Base-by-base conservation (phyloP, 73 alveolate genomes). In the Blepharisma stoltei region DNA sequence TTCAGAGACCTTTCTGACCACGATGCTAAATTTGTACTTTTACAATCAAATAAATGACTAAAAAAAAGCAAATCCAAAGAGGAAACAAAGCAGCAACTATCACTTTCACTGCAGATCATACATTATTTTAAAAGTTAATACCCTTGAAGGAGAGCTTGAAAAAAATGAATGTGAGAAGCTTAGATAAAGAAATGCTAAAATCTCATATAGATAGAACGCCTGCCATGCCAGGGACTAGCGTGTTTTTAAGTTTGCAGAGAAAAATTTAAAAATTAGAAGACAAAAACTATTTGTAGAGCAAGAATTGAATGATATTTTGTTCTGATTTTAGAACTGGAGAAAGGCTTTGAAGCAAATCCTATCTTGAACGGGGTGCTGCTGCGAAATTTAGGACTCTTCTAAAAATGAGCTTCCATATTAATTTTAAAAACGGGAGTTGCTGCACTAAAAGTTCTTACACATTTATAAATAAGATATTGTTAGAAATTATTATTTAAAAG, bases 251-350 rank as follows among this genome's bases (percentile, higher is more conserved):
- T 20, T 75, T 70, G 6, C 81, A 70, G 20, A 23, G 66, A 21
- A 70, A 70, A 43, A 9, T 70, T 18, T 73, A 70, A 46, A 11
- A 6, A 25, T 27, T 70, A 50, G 81, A 70, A 43, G 41, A 45
- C 8, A 70, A 70, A 6, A 23, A 70, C 41, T 70, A 70, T 18
- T 41, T 14, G 8, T 73, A 70, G 81, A 70, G 43, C 55, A 37
- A 14, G 81, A 70, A 18, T 6, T 70, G 71, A 70, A 43, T 6
- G 7, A 47, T 6, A 11, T n/a, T n/a, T n/a, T n/a, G n/a, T n/a
- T n/a, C n/a, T n/a, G n/a, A n/a, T n/a, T n/a, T n/a, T n/a, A n/a
- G n/a, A n/a, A n/a, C n/a, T n/a, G n/a, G n/a, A n/a, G n/a, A n/a
- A n/a, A n/a, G n/a, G n/a, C n/a, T n/a, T n/a, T n/a, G n/a, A n/a